Evolutionary conservation across 257 asterid genomes (phyloP).

Genomic region (Plantago major): DNA sequence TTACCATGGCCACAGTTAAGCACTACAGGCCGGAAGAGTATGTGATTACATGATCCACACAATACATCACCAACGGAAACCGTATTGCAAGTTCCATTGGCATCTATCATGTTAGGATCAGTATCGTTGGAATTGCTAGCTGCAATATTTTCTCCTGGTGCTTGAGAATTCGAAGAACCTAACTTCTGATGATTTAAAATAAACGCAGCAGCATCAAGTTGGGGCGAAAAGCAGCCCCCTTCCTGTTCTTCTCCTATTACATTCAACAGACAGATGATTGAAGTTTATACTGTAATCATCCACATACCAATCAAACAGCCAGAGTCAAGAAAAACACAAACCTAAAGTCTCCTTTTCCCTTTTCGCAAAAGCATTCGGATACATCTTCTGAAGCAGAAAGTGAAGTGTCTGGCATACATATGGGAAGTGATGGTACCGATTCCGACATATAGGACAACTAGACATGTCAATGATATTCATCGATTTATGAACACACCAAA

Average conservation of each 20-base stretch:
- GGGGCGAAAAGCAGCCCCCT: conserved; percentile 25
- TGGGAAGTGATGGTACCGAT: conserved; percentile 46
- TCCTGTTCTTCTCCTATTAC: conserved; percentile 32
- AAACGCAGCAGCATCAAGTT: conserved; percentile 18
- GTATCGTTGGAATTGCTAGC: conserved; percentile 9
- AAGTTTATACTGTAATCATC: background rate
- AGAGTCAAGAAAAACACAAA: conserved; percentile 17
- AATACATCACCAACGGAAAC: conserved; percentile 37
- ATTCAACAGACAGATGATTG: conserved; percentile 8
- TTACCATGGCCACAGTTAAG: conserved; percentile 67
- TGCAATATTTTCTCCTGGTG: conserved; percentile 16
- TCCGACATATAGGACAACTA: conserved; percentile 48
- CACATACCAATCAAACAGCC: background rate
- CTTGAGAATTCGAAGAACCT: conserved; percentile 1
- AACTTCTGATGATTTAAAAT: too few species aligned
- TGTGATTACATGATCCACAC: conserved; percentile 37
- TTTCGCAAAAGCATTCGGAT: conserved; percentile 33
- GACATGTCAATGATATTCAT: conserved; percentile 41
- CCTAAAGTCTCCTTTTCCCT: conserved; percentile 48
- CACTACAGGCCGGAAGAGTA: conserved; percentile 43
- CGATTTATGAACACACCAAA: conserved; percentile 50
- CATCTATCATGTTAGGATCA: conserved; percentile 9
- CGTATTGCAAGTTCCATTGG: conserved; percentile 10
- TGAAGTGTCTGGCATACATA: conserved; percentile 43
- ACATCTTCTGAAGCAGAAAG: conserved; percentile 43